Percentiles rank a stretch among this genome's conserved stretches.
Evolutionary conservation across 2,329 filamentous ascomycete species (phyloP).

Genomic region (Aspergillus hiratsukae): DNA sequence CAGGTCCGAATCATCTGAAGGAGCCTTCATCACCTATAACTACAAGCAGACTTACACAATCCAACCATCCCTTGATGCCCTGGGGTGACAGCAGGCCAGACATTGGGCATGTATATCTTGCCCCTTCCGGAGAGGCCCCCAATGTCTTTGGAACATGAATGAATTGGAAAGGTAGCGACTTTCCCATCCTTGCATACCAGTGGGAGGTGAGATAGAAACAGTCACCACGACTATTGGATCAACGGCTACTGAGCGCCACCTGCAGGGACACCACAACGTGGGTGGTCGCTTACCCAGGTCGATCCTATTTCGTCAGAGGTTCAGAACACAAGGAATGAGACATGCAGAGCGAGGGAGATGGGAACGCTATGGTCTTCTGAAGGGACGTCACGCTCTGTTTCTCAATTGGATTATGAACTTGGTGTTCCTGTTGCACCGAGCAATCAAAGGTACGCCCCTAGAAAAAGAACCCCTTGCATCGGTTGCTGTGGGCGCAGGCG

Average conservation of each 20-base stretch:
- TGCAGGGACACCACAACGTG: slow-evolving; percentile 32
- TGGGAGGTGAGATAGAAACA: slow-evolving; percentile 21
- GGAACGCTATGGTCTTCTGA: slow-evolving; percentile 13
- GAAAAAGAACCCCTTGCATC: slow-evolving; percentile 25
- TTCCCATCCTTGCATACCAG: slow-evolving; percentile 37
- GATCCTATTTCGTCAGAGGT: slow-evolving; percentile 22
- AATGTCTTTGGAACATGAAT: slow-evolving; percentile 25
- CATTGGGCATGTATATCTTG: slow-evolving; percentile 16
- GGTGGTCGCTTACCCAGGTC: slow-evolving; percentile 21
- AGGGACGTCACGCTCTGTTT: slow-evolving; percentile 15
- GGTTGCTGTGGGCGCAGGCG: slow-evolving; percentile 16
- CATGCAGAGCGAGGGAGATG: slow-evolving; percentile 21
- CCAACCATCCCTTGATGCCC: slow-evolving; percentile 28
- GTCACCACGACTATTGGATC: slow-evolving; percentile 22
- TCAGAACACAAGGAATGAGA: slow-evolving; percentile 28
- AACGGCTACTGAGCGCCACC: slow-evolving; percentile 15
- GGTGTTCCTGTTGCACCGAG: slow-evolving; percentile 19
- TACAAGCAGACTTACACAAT: slow-evolving; percentile 1
- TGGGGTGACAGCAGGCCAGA: slow-evolving; percentile 15
- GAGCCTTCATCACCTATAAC: slow-evolving; percentile 30
- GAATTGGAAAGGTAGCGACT: slow-evolving; percentile 17
- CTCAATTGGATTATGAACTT: slow-evolving; percentile 6
- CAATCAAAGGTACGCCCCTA: slow-evolving; percentile 24
- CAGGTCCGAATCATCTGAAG: slow-evolving; percentile 8
- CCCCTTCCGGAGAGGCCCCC: slow-evolving; percentile 26